These are phyloP conservation scores for Lyophyllum decastes DNA, from an alignment of 768 basidiomycete genomes.

Conservation along the genomic window DNA sequence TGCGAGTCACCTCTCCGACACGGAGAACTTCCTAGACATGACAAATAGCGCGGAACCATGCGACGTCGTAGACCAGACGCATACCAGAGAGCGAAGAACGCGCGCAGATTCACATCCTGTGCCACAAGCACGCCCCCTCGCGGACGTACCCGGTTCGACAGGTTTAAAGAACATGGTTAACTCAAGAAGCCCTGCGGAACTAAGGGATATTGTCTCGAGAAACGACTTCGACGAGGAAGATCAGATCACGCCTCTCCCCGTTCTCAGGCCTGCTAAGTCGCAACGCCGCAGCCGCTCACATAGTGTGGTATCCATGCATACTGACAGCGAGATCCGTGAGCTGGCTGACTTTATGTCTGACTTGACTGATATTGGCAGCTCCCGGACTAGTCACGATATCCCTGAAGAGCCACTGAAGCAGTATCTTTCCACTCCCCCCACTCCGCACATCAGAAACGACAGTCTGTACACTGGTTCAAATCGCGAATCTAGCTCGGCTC, in stretches of 20 bases:
- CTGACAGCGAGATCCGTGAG: constrained; percentile 53
- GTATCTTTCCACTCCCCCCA: not conserved
- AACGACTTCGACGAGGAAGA: constrained; percentile 13
- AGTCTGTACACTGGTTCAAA: constrained; percentile 1
- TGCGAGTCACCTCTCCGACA: not conserved
- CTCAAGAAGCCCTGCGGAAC: not conserved
- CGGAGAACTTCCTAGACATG: not conserved
- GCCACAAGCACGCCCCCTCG: not conserved
- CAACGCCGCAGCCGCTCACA: constrained; percentile 32
- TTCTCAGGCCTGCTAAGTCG: constrained; percentile 19
- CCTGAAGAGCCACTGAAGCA: not conserved
- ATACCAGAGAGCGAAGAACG: not conserved
- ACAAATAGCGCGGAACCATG: not conserved
- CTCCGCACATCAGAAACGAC: constrained; percentile 1
- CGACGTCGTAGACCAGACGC: not conserved
- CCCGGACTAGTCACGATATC: not conserved
- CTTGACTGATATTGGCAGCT: constrained; percentile 7
- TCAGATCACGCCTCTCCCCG: constrained; percentile 26
- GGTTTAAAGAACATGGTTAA: not conserved
- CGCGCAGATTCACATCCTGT: not conserved
- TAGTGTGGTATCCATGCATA: constrained; percentile 47
- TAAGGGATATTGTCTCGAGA: not conserved
- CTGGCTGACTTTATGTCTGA: constrained; percentile 49
- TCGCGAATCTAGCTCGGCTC: constrained; percentile 10
- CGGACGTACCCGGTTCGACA: not conserved